These are phyloP conservation scores for Magnusiomyces sp. DNA, from an alignment of 1,139 yeast species.

Conservation along the genomic window DNA sequence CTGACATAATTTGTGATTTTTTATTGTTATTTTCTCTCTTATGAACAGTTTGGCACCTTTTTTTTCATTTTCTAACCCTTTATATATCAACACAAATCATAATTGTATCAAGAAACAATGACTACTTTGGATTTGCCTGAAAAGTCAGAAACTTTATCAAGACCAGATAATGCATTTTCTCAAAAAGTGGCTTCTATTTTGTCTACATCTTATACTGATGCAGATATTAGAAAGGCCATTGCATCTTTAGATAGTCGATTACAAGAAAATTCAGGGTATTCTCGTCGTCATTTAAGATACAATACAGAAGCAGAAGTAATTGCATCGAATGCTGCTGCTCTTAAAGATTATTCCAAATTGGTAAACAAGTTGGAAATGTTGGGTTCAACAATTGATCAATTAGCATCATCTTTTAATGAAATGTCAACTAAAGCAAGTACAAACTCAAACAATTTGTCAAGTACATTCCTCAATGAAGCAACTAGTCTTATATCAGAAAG, in stretches of 20 bases:
- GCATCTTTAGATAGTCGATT: conserved; percentile 27
- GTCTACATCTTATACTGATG: conserved; percentile 32
- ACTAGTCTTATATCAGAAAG: conserved; percentile 38
- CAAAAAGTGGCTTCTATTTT: conserved; percentile 28
- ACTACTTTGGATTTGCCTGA: too few species aligned
- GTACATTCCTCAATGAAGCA: conserved; percentile 33
- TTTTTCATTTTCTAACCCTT: neutral
- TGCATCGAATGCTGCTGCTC: conserved; percentile 47
- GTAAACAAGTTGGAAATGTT: conserved; percentile 40
- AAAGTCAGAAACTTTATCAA: conserved; percentile 11
- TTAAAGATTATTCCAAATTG: conserved; percentile 50
- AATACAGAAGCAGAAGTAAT: conserved; percentile 65
- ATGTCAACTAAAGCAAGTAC: conserved; percentile 26
- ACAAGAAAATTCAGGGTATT: conserved; percentile 27
- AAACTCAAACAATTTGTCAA: conserved; percentile 25
- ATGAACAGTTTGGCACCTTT: neutral
- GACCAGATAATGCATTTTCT: conserved; percentile 24
- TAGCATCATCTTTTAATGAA: conserved; percentile 27
- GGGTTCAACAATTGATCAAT: conserved; percentile 34
- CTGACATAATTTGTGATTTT: too few species aligned
- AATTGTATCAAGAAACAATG: neutral
- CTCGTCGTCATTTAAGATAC: conserved; percentile 53
- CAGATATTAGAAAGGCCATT: conserved; percentile 30
- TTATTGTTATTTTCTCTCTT: neutral
- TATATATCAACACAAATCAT: neutral